Conservation (phyloP, 2,329 filamentous ascomycete species). For the Nothopassalora personata region DNA sequence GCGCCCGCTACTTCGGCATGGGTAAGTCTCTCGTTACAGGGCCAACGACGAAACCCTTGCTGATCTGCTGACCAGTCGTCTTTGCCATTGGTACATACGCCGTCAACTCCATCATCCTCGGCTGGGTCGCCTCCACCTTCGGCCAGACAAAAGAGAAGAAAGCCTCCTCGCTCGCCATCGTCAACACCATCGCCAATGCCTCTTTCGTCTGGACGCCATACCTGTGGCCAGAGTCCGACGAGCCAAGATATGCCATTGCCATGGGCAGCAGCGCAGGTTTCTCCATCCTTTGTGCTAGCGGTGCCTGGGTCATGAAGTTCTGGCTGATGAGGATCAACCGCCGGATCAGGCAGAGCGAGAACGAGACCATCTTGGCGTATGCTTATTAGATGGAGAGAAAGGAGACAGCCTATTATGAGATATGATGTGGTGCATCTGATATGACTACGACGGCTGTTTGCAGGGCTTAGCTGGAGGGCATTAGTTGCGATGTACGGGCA, state of each 20-base stretch:
- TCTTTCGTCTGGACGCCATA: slow-evolving; percentile 50
- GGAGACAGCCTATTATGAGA: neutral
- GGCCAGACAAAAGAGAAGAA: slow-evolving; percentile 49
- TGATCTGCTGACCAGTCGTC: slow-evolving; percentile 10
- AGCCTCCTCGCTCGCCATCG: slow-evolving; percentile 45
- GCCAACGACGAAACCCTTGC: neutral
- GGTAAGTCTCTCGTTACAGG: neutral
- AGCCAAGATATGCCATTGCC: slow-evolving; percentile 42
- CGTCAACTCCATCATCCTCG: slow-evolving; percentile 46
- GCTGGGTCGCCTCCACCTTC: slow-evolving; percentile 43
- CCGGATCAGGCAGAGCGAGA: slow-evolving; percentile 29
- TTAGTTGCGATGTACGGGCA: too few species aligned
- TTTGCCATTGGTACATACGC: slow-evolving; percentile 38
- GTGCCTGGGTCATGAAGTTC: slow-evolving; percentile 42
- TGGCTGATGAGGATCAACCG: slow-evolving; percentile 42
- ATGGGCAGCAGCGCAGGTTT: slow-evolving; percentile 42
- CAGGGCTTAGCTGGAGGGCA: too few species aligned
- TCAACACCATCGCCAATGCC: slow-evolving; percentile 46
- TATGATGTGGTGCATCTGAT: neutral
- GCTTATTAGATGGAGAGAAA: slow-evolving; percentile 21
- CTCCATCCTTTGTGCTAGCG: slow-evolving; percentile 41
- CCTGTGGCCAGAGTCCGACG: slow-evolving; percentile 45
- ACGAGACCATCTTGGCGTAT: slow-evolving; percentile 27
- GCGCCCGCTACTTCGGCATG: slow-evolving; percentile 31
- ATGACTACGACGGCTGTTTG: too few species aligned